A percentile compares a stretch with the other conserved stretches of the same genome.
Evolutionary conservation across 257 asterid species (phyloP).

Genomic region (Solanum infundibuliforme): DNA sequence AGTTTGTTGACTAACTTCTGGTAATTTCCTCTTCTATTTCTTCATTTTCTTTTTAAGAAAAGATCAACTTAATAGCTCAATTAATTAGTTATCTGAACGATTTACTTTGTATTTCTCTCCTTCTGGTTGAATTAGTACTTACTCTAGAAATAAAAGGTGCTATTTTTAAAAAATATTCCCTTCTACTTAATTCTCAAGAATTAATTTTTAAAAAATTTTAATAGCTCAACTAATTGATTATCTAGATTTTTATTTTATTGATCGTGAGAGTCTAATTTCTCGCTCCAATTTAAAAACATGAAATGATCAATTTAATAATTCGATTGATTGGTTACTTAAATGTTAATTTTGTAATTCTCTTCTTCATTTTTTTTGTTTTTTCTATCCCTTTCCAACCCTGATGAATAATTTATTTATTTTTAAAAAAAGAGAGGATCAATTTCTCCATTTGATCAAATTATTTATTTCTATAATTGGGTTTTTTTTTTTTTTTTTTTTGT

Average conservation of each 20-base stretch:
- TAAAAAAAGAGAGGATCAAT: background rate
- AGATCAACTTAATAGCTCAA: background rate
- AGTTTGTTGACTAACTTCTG: rapidly evolving
- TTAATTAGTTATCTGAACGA: background rate
- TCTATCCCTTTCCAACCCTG: background rate
- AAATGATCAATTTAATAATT: no score
- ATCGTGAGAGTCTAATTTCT: background rate
- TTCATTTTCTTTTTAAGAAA: rapidly evolving
- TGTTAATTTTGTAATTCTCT: no score
- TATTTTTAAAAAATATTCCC: no score
- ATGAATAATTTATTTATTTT: background rate
- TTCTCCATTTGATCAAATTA: background rate
- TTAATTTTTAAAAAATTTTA: no score
- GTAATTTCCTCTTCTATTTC: no score
- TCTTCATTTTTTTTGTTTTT: no score
- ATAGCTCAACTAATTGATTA: no score
- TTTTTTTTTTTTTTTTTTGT: background rate
- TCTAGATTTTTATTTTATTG: no score
- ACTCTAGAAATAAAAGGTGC: background rate
- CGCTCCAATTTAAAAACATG: background rate
- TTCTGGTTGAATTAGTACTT: no score
- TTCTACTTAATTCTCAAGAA: no score
- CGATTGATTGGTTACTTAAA: background rate
- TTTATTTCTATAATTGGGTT: background rate
- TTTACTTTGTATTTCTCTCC: background rate